phyloP scores from a whole-genome alignment of 257 asterid species.

The Linderniella brevidens region DNA sequence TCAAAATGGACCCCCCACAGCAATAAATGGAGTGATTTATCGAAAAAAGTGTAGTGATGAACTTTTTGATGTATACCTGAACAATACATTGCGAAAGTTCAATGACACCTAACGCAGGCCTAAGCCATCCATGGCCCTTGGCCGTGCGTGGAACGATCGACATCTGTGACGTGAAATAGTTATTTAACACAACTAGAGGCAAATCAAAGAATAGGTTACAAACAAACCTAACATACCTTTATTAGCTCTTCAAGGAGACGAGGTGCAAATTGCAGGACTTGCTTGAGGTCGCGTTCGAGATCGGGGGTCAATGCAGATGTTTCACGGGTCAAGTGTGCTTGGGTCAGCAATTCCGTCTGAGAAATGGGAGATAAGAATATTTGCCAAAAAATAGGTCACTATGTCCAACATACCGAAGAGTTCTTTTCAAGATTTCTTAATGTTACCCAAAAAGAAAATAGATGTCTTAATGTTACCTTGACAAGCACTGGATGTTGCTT shows the following conservation, averaged over 20 bases:
- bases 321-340: slow-evolving; percentile 64
- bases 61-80: slow-evolving; percentile 77
- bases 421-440: no score
- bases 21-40: no score
- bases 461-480: slow-evolving; percentile 44
- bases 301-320: slow-evolving; percentile 44
- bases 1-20: no score
- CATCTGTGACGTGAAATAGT: slow-evolving; percentile 35
- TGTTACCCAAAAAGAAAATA: slow-evolving; percentile 6
- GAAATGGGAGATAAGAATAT: slow-evolving; percentile 11
- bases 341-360: slow-evolving; percentile 75
- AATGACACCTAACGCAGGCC: slow-evolving; percentile 68
- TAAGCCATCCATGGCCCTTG: slow-evolving; percentile 87
- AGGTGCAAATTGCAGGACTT: slow-evolving; percentile 54
- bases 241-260: slow-evolving; percentile 77
- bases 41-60: no score
- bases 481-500: slow-evolving; percentile 71
- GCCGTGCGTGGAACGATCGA: slow-evolving; percentile 60
- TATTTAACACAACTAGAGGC: slow-evolving; percentile 7
- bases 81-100: slow-evolving; percentile 81
- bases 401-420: background rate
- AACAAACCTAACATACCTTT: slow-evolving; percentile 27
- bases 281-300: slow-evolving; percentile 50
- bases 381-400: slow-evolving; percentile 4
- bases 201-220: background rate